Percentiles rank a stretch among this genome's conserved stretches.
Evolutionary conservation across 352 stramenopile species (phyloP).

Genomic region (Phytopythium boreale): DNA sequence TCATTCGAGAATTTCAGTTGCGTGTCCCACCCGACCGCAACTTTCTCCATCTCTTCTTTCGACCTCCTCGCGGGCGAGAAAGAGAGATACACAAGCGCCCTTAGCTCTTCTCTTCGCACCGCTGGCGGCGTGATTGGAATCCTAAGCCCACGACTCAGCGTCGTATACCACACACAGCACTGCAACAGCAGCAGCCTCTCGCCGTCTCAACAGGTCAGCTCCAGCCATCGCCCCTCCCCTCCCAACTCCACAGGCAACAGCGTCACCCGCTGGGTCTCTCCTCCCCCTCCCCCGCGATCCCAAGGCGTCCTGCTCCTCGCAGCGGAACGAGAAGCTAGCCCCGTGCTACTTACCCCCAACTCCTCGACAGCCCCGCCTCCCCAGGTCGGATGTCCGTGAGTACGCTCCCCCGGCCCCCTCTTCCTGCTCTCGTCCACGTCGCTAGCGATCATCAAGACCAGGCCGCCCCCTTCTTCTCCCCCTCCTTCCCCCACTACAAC

Average conservation of each 20-base stretch:
- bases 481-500: slow-evolving; percentile 10
- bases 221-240: neutral
- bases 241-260: neutral
- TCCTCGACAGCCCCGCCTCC: slow-evolving; percentile 12
- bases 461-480: slow-evolving; percentile 10
- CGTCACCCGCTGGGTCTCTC: neutral
- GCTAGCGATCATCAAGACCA: slow-evolving; percentile 2
- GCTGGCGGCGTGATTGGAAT: slow-evolving; percentile 20
- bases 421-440: slow-evolving; percentile 40
- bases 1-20: slow-evolving; percentile 7
- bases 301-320: neutral
- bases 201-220: slow-evolving; percentile 16
- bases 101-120: slow-evolving; percentile 30
- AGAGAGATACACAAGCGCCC: slow-evolving; percentile 31
- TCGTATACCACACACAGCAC: slow-evolving; percentile 19
- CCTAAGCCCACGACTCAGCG: slow-evolving; percentile 39
- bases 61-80: slow-evolving; percentile 27
- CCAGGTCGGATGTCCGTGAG: slow-evolving; percentile 31
- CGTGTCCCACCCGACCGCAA: slow-evolving; percentile 1
- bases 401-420: slow-evolving; percentile 27
- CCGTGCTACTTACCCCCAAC: slow-evolving; percentile 15
- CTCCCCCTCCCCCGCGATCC: neutral
- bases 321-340: neutral
- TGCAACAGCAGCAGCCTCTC: slow-evolving; percentile 10
- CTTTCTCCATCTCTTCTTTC: slow-evolving; percentile 33